Evolutionary conservation across 768 basidiomycete genomes (phyloP), one percentile per base, ranked within the genome.

Genomic region (Lactarius sanguifluus): DNA sequence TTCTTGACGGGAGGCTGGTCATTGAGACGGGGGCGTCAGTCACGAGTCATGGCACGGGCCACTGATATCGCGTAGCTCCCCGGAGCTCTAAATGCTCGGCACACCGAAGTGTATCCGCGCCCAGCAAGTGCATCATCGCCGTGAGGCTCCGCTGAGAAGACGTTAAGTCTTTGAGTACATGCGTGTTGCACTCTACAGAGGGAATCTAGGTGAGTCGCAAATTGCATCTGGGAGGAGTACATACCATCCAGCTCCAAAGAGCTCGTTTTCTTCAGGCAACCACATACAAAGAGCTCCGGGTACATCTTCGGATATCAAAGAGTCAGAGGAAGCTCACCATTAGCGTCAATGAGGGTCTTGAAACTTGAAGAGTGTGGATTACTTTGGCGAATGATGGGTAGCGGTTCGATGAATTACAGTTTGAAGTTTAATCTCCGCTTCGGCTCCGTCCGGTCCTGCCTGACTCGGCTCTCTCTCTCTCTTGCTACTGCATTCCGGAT

Each of bases 1-100:
- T 90, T 91, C 68, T 79, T 70, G 78, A 89, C 89, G 78, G 89
- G 80, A 67, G 84, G 88, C 91, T 92, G 90, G 91, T 92, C 91
- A 92, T 92, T 85, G 91, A 92, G 91, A 88, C 89, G 89, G 87
- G 78, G 76, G 65, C 75, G 83, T 79, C 67, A 80, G 75, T 70
- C 71, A 69, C 52, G 61, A 57, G 66, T 64, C 74, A 72, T 62
- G 69, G 70, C 66, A 59, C 41, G 68, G 71, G 69, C 75, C 75
- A 68, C 71, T 71, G 72, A 72, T 77, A 73, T 75, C 71, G 75
- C 73, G 66, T 40, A 67, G 75, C 72, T 75, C 74, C 80, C 78
- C 83, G 82, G 82, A 83, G 82, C 82, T 83, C 82, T 83, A 83
- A 25, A 76, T 73, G 70, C 72, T 68, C 54, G 58, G 64, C 61